A percentile compares a stretch with the other conserved stretches of the same genome.
Evolutionary conservation across 2,329 filamentous ascomycete species (phyloP).

Genomic region (Monosporascus sp.): DNA sequence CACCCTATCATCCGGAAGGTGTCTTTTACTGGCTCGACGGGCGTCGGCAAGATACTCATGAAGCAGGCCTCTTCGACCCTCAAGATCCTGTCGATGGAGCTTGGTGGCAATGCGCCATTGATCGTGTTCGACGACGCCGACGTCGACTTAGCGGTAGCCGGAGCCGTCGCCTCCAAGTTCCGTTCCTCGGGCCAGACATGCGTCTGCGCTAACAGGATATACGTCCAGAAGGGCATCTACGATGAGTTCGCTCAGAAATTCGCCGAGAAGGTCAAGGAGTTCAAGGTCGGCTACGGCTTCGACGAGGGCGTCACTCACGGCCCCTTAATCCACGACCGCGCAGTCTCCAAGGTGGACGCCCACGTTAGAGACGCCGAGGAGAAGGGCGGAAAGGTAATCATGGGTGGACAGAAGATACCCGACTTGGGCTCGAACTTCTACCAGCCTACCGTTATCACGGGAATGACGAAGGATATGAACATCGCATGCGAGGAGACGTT

Average conservation of each 20-base stretch:
- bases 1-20: slow-evolving; percentile 77
- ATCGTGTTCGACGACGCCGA: slow-evolving; percentile 97
- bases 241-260: slow-evolving; percentile 66
- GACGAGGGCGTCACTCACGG: slow-evolving; percentile 68
- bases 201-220: slow-evolving; percentile 82
- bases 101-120: slow-evolving; percentile 92
- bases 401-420: slow-evolving; percentile 69
- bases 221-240: slow-evolving; percentile 73
- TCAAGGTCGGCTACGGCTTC: slow-evolving; percentile 74
- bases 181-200: slow-evolving; percentile 93
- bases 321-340: slow-evolving; percentile 79
- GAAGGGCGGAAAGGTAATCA: slow-evolving; percentile 70
- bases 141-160: slow-evolving; percentile 75
- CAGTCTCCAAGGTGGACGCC: slow-evolving; percentile 69
- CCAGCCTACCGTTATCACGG: slow-evolving; percentile 81
- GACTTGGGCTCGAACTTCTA: slow-evolving; percentile 83
- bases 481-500: slow-evolving; percentile 90
- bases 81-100: slow-evolving; percentile 80
- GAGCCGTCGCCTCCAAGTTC: slow-evolving; percentile 86
- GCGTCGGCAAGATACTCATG: slow-evolving; percentile 73
- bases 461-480: slow-evolving; percentile 81
- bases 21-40: slow-evolving; percentile 83
- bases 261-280: slow-evolving; percentile 64
- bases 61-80: slow-evolving; percentile 79
- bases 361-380: slow-evolving; percentile 75